These are phyloP conservation scores for Kuraishia piskuri DNA, from an alignment of 805 yeast species.

Conservation along the genomic window DNA sequence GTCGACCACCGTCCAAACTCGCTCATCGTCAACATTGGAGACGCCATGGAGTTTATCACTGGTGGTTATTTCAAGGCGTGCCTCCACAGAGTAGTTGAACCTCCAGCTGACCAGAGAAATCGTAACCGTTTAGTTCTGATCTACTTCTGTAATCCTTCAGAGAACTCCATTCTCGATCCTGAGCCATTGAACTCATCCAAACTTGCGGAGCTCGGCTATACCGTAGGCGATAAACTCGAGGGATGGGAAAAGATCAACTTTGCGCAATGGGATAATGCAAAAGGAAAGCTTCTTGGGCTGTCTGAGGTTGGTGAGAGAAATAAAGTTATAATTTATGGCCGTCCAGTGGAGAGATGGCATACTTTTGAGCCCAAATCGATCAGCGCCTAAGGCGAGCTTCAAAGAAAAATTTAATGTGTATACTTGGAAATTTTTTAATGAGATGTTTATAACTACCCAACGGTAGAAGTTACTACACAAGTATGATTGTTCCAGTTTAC, in stretches of 20 bases:
- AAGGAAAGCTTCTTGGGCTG: constrained; percentile 33
- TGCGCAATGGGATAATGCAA: constrained; percentile 29
- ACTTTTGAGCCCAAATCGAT: not conserved
- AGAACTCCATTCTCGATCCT: constrained; percentile 22
- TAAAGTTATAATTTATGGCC: constrained; percentile 25
- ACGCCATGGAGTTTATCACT: constrained; percentile 25
- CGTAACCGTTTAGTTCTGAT: constrained; percentile 22
- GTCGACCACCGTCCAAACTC: constrained; percentile 24
- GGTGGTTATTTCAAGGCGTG: constrained; percentile 28
- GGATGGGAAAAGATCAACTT: constrained; percentile 24
- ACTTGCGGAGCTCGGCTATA: constrained; percentile 18
- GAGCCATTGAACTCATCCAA: constrained; percentile 18
- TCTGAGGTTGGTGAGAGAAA: constrained; percentile 28
- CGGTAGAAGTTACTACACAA: too few species aligned
- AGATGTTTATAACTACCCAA: too few species aligned
- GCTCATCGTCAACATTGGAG: constrained; percentile 28
- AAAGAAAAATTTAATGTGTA: too few species aligned
- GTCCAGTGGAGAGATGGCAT: constrained; percentile 34
- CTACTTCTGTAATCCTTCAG: constrained; percentile 22
- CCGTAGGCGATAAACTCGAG: constrained; percentile 14
- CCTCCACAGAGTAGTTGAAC: constrained; percentile 25
- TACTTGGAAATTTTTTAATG: too few species aligned
- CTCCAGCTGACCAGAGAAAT: constrained; percentile 22
- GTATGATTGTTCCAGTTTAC: too few species aligned
- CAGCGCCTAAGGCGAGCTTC: not conserved